Base-by-base conservation (phyloP, 441 rosid species). In the Cnidoscolus chayamansa region DNA sequence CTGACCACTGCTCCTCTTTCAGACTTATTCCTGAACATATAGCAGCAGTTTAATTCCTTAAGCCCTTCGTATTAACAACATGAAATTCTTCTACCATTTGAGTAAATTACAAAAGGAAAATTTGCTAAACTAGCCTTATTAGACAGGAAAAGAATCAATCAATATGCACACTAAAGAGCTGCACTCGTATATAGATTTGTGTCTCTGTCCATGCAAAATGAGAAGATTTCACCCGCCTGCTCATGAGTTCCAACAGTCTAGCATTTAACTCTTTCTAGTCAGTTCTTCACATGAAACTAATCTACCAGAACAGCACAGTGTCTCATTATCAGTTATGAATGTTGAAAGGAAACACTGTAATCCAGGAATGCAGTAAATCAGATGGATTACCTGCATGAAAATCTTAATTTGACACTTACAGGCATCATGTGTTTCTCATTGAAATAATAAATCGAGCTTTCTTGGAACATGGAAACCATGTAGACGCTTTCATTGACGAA, bases 1-100 rank as follows among this genome's bases (percentile, higher is more conserved):
- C 68, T 25, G 86, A 74, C 98, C 98, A 94, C 54, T 91, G 98
- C 17, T 90, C 96, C 79, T 83, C 91, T 1, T 90, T 88, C 84
- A 94, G 81, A 78, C 96, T 88, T 81, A 91, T 94, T 63, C 98
- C 98, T 91, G 83, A 10, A 74, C 17, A 37, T 13, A 74, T 4
- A 67, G 58, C 57, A 80, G 2, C 35, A 50, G 51, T 58, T 15
- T 10, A 47, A 12, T 5, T 5, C 7, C 19, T 4, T 10, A 0
- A 15, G 17, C 65, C 8, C 51, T 17, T 12, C 17, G 15, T 60
- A 43, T 43, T 65, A 71, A 70, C 47, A 65, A 32, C 37, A 47
- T 2, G 11, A 16, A 48, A 1, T 19, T 65, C 53, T 35, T 31
- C 25, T 11, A 32, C 65, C 50, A 35, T 10, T 20, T 16, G 10